Conservation (phyloP, 306 rosid species). For the Trifolium fragiferum region DNA sequence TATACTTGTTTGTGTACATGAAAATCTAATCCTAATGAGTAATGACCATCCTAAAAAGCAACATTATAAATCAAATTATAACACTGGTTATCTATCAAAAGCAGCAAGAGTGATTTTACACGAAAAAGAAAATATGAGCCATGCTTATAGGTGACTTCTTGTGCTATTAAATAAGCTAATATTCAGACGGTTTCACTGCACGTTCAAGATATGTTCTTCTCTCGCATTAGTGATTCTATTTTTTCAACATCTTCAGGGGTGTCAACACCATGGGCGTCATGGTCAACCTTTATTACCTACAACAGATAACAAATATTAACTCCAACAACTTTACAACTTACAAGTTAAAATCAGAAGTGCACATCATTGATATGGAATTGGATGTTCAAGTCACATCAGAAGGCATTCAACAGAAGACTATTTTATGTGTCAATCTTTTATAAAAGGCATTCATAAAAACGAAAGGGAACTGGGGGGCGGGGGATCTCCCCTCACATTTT, state of each 20-base stretch:
- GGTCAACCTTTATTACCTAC: conserved; percentile 92
- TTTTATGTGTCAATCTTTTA: too few relatives aligned
- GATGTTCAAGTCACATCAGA: not conserved
- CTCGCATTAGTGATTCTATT: conserved; percentile 79
- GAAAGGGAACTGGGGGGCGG: not conserved
- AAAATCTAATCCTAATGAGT: too few relatives aligned
- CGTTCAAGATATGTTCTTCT: conserved; percentile 70
- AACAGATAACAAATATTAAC: conserved; percentile 28
- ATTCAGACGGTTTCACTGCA: conserved; percentile 1
- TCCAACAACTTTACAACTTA: not conserved
- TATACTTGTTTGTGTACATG: not conserved
- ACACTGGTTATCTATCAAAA: not conserved
- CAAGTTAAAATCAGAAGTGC: not conserved
- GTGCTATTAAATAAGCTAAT: not conserved
- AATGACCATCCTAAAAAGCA: not conserved
- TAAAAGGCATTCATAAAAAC: not conserved
- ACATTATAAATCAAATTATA: not conserved
- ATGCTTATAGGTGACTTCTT: not conserved
- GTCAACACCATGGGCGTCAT: conserved; percentile 96
- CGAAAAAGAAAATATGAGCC: not conserved
- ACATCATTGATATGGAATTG: conserved; percentile 14
- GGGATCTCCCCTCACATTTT: not conserved
- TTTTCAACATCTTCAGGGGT: conserved; percentile 85
- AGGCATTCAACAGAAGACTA: not conserved
- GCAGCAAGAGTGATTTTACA: not conserved